These are phyloP conservation scores for Paecilomyces fulvus DNA, from an alignment of 2,329 filamentous ascomycete genomes.

Conservation along the genomic window DNA sequence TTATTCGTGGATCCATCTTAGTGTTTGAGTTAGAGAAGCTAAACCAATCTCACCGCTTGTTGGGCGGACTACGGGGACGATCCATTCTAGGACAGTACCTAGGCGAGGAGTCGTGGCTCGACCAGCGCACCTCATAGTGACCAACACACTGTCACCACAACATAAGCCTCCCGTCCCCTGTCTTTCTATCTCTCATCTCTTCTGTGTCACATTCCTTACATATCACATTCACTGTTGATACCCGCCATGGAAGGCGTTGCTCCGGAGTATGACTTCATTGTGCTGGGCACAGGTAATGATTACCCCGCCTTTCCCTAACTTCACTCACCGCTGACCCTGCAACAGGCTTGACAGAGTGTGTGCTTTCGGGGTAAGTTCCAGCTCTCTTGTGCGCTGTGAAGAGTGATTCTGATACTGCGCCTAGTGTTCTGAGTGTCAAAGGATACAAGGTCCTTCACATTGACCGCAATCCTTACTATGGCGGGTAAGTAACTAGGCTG, in stretches of 20 bases:
- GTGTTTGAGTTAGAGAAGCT: background rate
- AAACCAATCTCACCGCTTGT: constrained; percentile 3
- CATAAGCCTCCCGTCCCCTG: constrained; percentile 9
- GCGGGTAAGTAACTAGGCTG: constrained; percentile 59
- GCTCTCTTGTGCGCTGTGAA: background rate
- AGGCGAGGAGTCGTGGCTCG: background rate
- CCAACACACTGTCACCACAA: constrained; percentile 11
- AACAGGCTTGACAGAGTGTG: constrained; percentile 92
- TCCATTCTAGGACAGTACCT: background rate
- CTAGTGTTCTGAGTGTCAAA: constrained; percentile 90
- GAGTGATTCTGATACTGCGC: constrained; percentile 9
- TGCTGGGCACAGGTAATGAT: constrained; percentile 85
- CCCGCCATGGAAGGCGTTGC: constrained; percentile 91
- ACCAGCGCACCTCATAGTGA: constrained; percentile 21
- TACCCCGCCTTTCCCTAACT: constrained; percentile 21
- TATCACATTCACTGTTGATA: constrained; percentile 7
- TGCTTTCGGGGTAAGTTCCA: constrained; percentile 76
- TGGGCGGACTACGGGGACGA: constrained; percentile 3
- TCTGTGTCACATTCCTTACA: constrained; percentile 8
- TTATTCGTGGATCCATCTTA: background rate
- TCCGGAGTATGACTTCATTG: constrained; percentile 96
- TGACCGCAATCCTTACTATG: constrained; percentile 96
- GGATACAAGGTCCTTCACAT: constrained; percentile 99
- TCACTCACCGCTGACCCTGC: constrained; percentile 23
- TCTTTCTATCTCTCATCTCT: constrained; percentile 10